Percentiles rank a stretch among this genome's conserved stretches.
These are phyloP conservation scores for Cercospora janseana DNA, from an alignment of 2,329 filamentous ascomycete species.

Conservation along the genomic window DNA sequence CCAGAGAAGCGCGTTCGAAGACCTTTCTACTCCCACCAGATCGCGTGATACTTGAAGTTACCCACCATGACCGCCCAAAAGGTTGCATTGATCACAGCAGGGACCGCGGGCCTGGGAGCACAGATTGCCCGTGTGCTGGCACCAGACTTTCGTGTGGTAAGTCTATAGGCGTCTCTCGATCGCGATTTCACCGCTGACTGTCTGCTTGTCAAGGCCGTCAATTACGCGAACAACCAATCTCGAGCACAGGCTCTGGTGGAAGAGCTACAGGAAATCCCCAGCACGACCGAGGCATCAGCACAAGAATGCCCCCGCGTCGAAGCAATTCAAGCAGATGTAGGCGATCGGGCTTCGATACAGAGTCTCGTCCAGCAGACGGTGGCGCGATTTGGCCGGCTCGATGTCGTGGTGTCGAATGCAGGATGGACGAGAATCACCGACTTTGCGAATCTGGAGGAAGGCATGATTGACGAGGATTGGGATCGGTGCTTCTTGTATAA, in stretches of 20 bases:
- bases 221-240: conserved; percentile 47
- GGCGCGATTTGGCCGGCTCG: conserved; percentile 37
- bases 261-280: conserved; percentile 43
- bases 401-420: conserved; percentile 46
- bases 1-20: too few species aligned
- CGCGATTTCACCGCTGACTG: conserved; percentile 9
- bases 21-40: too few species aligned
- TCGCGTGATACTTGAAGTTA: too few species aligned
- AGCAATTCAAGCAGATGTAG: conserved; percentile 34
- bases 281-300: conserved; percentile 17
- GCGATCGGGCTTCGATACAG: conserved; percentile 33
- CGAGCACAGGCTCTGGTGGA: conserved; percentile 43
- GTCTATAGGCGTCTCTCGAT: conserved; percentile 15
- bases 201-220: conserved; percentile 42
- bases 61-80: conserved; percentile 41
- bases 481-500: conserved; percentile 53
- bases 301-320: conserved; percentile 24
- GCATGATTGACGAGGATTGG: conserved; percentile 41
- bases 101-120: conserved; percentile 50
- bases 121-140: conserved; percentile 48
- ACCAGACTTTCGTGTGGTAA: conserved; percentile 48
- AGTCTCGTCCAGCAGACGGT: conserved; percentile 39
- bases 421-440: conserved; percentile 35
- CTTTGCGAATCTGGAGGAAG: conserved; percentile 41
- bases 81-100: conserved; percentile 50